Evolutionary conservation across 2,329 filamentous ascomycete species (phyloP), one percentile per base, ranked within the genome.

Genomic region (Epichloe typhina): DNA sequence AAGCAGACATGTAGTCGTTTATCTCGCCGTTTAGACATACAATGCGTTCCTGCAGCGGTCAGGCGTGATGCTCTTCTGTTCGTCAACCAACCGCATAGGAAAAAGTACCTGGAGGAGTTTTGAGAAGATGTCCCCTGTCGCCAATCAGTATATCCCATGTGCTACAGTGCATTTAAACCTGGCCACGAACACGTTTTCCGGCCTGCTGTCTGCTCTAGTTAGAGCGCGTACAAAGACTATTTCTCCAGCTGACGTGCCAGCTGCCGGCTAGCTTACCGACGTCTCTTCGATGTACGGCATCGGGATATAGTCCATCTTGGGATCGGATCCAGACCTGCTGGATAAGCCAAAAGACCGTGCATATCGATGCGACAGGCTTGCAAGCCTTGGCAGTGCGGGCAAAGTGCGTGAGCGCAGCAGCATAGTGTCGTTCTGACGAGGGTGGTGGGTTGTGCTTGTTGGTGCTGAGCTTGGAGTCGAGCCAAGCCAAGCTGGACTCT

Each of bases 1-100:
- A 87, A n/a, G 93, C 91, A 38, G 89, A 95, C 58, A 93, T 82
- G 41, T 80, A 84, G 64, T 95, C 88, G 70, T 97, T 86, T 52
- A 97, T 89, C 62, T 86, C 77, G 62, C 91, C 91, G 62, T 95
- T 96, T 37, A 97, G 78, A 64, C 87, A 95, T 62, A 98, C 78
- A 62, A 97, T 97, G 56, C 91, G 87, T 74, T 97, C 91, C 82
- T 88, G 36, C 2, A 6, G 4, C 6, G 33, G 50, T 63, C 43
- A 61, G 55, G 46, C 8, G 48, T 48, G 19, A 17, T 15, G 38
- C 36, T 48, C 33, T 15, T 15, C 15, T 31, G n/a, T 36, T 23
- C 9, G 47, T 46, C n/a, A 35, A 47, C 11, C 4, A 19, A 9
- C 43, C 26, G 42, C 21, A 6, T n/a, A 9, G 26, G 9, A 9